Evolutionary conservation across 2,329 filamentous ascomycete species (phyloP).

Genomic region (Grosmannia clavigera): DNA sequence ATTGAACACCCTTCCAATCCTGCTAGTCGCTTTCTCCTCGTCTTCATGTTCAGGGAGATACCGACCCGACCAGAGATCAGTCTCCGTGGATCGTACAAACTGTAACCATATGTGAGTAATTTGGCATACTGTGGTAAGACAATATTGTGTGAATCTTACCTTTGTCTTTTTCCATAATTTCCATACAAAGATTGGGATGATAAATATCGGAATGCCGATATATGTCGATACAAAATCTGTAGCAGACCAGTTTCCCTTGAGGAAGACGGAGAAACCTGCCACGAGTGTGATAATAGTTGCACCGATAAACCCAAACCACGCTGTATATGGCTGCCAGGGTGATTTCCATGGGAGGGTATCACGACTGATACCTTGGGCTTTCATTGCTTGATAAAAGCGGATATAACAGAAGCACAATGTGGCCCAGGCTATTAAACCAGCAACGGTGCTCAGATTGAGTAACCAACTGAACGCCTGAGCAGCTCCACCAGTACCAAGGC

Average conservation of each 20-base stretch:
- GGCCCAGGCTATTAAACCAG: conserved; percentile 55
- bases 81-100: background rate
- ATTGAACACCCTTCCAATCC: background rate
- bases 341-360: conserved; percentile 36
- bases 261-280: conserved; percentile 18
- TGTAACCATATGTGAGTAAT: background rate
- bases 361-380: conserved; percentile 50
- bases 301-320: conserved; percentile 1
- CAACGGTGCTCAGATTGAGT: conserved; percentile 39
- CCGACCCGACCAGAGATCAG: background rate
- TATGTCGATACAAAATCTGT: conserved; percentile 26
- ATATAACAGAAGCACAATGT: conserved; percentile 56
- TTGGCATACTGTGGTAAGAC: too few relatives aligned
- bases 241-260: conserved; percentile 11
- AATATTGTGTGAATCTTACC: conserved; percentile 10
- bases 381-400: conserved; percentile 53
- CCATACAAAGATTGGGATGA: conserved; percentile 28
- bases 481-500: conserved; percentile 40
- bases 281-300: conserved; percentile 14
- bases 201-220: conserved; percentile 27
- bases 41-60: background rate
- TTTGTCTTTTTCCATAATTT: conserved; percentile 25
- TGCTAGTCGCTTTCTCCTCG: background rate
- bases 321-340: background rate
- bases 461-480: conserved; percentile 12